Percentiles rank a stretch among this genome's conserved stretches.
Conservation (phyloP, 495 filamentous ascomycete genomes). For the Talaromyces liani region DNA sequence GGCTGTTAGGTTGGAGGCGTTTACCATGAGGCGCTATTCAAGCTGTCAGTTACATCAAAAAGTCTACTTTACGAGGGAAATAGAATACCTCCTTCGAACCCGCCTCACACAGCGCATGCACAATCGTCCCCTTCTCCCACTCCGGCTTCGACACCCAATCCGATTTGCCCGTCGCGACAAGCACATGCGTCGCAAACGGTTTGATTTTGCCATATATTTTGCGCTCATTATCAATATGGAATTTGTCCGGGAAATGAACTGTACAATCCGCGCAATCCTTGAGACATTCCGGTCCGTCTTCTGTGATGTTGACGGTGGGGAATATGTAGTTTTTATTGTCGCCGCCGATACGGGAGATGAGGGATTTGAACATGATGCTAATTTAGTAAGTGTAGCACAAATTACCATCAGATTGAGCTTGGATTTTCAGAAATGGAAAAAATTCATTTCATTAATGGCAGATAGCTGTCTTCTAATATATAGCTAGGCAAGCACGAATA, state of each 20-base stretch:
- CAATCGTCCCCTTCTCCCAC: constrained; percentile 81
- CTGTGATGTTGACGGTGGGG: constrained; percentile 51
- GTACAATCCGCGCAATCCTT: constrained; percentile 80
- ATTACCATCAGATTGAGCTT: neutral
- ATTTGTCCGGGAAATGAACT: constrained; percentile 63
- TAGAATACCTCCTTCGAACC: constrained; percentile 55
- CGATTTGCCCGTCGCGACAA: constrained; percentile 86
- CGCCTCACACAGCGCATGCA: constrained; percentile 69
- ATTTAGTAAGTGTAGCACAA: neutral
- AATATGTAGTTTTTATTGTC: constrained; percentile 27
- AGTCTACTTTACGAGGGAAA: no score
- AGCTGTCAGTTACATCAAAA: constrained; percentile 5
- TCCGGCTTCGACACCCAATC: constrained; percentile 86
- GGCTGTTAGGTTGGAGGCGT: constrained; percentile 79
- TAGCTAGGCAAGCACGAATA: neutral
- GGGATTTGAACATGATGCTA: constrained; percentile 28
- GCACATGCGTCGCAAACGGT: constrained; percentile 73
- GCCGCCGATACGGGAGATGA: constrained; percentile 18
- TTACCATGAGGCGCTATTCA: constrained; percentile 72
- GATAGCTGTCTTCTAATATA: neutral
- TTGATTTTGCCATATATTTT: constrained; percentile 81
- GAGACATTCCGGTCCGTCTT: constrained; percentile 79
- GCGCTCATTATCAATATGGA: constrained; percentile 63
- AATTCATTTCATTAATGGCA: neutral
- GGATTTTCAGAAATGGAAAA: neutral